Evolutionary conservation across 345 rosid genomes (phyloP), one percentile per base, ranked within the genome.

Genomic region (Psidium guajava): DNA sequence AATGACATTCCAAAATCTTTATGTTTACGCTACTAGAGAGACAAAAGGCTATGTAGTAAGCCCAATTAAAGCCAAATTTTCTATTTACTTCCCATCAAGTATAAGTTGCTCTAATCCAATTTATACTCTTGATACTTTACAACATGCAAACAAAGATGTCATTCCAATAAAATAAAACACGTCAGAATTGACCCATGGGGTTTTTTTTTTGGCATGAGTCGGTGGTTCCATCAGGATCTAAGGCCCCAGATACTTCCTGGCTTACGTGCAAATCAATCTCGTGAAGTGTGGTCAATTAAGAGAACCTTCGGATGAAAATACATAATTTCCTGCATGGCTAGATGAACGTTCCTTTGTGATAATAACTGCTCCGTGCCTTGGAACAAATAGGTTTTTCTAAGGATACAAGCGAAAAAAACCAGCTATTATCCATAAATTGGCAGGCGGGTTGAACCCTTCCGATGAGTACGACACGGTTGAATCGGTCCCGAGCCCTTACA

Each of bases 401-500:
- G 50, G 50, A 9, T 49, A 49, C 11, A 49, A 9, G 2, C 11
- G 3, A n/a, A 47, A 10, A 9, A 49, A 49, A 9, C 50, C 50
- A 11, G 50, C 50, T 49, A 49, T 1, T 10, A 10, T 47, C 50
- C 11, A 11, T 9, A 49, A 9, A 49, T 49, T 10, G 11, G 47
- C 47, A 44, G 47, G 6, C 22, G 13, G 3, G 32, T 32, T 11
- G 22, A 69, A 32, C 77, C 13, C 0, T 69, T 69, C 24, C 47
- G 0, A 32, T 18, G 44, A 10, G 12, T 0, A 16, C 0, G 0
- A 69, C 0, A 18, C 1, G 3, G 32, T 18, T 5, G 47, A 32
- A 69, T 5, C 47, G 1, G 44, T 44, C 47, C 47, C 13, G 44
- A 32, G 75, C 24, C 75, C 77, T 22, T 18, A 40, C 14, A 32